These are phyloP conservation scores for Aureobasidium pullulans DNA, from an alignment of 2,329 filamentous ascomycete genomes.

Conservation along the genomic window DNA sequence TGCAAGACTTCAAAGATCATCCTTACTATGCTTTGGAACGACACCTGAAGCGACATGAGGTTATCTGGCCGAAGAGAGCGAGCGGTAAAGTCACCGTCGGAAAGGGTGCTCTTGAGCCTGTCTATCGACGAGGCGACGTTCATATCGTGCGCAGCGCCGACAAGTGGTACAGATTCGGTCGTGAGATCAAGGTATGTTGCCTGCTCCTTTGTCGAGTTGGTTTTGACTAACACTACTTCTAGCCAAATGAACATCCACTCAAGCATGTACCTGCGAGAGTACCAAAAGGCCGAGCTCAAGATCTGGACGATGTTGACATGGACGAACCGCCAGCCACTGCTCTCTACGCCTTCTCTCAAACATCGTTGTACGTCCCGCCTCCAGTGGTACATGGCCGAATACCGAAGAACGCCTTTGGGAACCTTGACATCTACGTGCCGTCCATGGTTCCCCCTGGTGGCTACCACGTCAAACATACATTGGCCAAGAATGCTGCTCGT, in stretches of 20 bases:
- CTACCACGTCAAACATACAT: slow-evolving; percentile 47
- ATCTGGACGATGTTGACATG: slow-evolving; percentile 32
- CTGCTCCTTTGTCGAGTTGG: not conserved
- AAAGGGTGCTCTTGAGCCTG: slow-evolving; percentile 54
- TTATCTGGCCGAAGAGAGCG: slow-evolving; percentile 63
- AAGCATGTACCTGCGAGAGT: slow-evolving; percentile 52
- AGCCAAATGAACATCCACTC: slow-evolving; percentile 63
- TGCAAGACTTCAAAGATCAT: slow-evolving; percentile 35
- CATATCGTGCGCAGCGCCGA: slow-evolving; percentile 69
- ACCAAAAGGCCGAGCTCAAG: slow-evolving; percentile 19
- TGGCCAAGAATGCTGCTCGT: slow-evolving; percentile 64
- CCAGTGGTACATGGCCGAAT: slow-evolving; percentile 67
- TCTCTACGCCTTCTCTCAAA: slow-evolving; percentile 54
- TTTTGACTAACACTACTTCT: not conserved
- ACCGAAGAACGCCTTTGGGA: slow-evolving; percentile 54
- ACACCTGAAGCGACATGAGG: slow-evolving; percentile 76
- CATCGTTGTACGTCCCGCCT: slow-evolving; percentile 66
- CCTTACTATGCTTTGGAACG: slow-evolving; percentile 63
- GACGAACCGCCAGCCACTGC: slow-evolving; percentile 48
- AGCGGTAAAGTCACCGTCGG: slow-evolving; percentile 73
- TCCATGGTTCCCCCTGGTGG: slow-evolving; percentile 57
- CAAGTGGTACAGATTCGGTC: slow-evolving; percentile 84
- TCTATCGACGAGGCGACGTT: slow-evolving; percentile 79
- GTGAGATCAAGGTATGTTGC: slow-evolving; percentile 57
- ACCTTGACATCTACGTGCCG: slow-evolving; percentile 56